Base-by-base conservation (phyloP, 768 basidiomycete genomes). In the Suillus alpinus region DNA sequence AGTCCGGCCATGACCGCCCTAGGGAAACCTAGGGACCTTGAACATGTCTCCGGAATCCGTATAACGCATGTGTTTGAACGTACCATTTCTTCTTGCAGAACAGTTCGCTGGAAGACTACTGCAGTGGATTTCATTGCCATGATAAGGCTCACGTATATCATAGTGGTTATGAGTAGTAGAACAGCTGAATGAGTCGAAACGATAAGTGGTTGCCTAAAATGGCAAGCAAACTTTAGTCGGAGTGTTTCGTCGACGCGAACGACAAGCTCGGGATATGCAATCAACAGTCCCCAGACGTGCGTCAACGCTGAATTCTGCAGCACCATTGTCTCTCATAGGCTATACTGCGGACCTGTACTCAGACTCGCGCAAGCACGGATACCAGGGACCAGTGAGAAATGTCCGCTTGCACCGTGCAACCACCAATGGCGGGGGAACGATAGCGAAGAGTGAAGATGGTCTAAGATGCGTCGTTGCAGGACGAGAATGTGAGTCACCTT, bases 381-480 rank as follows among this genome's bases (percentile, higher is more conserved):
- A 75, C 49, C 72, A 75, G 40, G 81, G 80, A 20, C 76, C 80
- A 0, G 71, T 70, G 20, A 80, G 86, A 37, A 83, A 78, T 64
- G 86, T 87, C 26, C 85, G 86, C 14, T 73, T 89, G 16, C 76
- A 79, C 13, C 80, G 86, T n/a, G 86, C 82, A 29, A 82, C 85
- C 26, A 73, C 84, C 2, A 76, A 71, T 60, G 88, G 90, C 53
- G 87, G 87, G 37, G 89, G 88, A 0, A 76, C 84, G 1, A 83
- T 93, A 47, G 81, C 88, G 26, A 85, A 81, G 67, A 86, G 81
- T 63, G 85, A 86, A 62, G 90, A 92, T 65, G 87, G 86, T 1
- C 68, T 66, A 40, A 75, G 85, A 66, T 90, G 88, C 73, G 89
- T 85, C 2, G 87, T 92, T 12, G 84, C 90, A 1, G 90, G 91